Base-by-base conservation (phyloP, 1,284 basidiomycete genomes). In the Phellinidium pouzarii region DNA sequence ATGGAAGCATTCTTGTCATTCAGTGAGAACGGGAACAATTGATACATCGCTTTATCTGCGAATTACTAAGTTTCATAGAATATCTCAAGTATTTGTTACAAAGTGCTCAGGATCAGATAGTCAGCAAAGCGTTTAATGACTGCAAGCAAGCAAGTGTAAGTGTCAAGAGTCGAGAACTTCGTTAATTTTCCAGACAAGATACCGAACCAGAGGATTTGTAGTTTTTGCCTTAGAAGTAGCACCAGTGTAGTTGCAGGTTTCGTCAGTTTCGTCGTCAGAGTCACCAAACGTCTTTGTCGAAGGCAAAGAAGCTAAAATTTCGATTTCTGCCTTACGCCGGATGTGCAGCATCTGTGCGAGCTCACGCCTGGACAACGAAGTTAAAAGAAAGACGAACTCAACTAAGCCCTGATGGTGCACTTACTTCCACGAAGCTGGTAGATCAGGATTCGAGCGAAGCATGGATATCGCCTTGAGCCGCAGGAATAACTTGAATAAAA, bases 291-390 rank as follows among this genome's bases (percentile, higher is more conserved):
- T 12, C 14, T 23, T 11, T 34, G 31, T 25, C 37, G 31, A 42
- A 43, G 25, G 23, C 22, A 55, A 34, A 47, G 59, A 60, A 12
- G 72, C 66, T 47, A 94, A 65, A 41, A 91, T 75, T 66, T 95
- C 88, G 54, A 92, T 93, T 68, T 95, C 93, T 1, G 92, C 92
- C 67, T 96, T 96, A 48, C 82, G 79, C 36, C 86, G 78, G 4
- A 72, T 75, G 64, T 87, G 81, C 26, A 95, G 67, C 79, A 95
- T 91, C 59, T 79, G 73, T 63, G 75, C 76, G 3, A 95, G 78
- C 62, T 94, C 91, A 54, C 78, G 81, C 64, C 91, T 91, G 59
- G 14, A 3, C n/a, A n/a, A n/a, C n/a, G n/a, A n/a, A n/a, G n/a
- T n/a, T n/a, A n/a, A n/a, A n/a, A n/a, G n/a, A n/a, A n/a, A n/a